A percentile compares a stretch with the other conserved stretches of the same genome.
Conservation (phyloP, 345 rosid species). For the Erodium maritimum region DNA sequence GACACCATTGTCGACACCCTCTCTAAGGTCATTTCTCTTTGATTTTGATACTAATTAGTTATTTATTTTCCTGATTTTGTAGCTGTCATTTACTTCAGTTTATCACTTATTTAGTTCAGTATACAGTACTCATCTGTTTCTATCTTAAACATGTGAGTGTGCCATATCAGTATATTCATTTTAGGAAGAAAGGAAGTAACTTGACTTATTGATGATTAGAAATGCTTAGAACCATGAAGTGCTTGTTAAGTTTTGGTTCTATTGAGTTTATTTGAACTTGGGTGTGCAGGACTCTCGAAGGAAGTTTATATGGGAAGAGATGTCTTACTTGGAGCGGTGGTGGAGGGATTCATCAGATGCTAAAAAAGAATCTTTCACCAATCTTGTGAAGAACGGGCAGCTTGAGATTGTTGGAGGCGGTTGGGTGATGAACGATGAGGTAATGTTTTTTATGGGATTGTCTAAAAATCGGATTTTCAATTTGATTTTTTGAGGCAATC, state of each 20-base stretch:
- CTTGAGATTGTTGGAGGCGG: constrained; percentile 98
- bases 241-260: constrained; percentile 1
- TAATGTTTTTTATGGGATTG: constrained; percentile 10
- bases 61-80: not conserved
- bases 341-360: constrained; percentile 81
- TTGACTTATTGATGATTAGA: not conserved
- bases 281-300: constrained; percentile 58
- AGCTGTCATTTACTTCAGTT: not conserved
- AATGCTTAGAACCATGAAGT: not conserved
- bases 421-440: constrained; percentile 99
- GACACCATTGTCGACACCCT: constrained; percentile 78
- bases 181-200: not conserved
- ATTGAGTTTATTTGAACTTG: constrained; percentile 12
- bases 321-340: constrained; percentile 97
- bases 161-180: not conserved
- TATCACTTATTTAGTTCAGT: too few species aligned
- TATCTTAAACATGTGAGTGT: too few species aligned
- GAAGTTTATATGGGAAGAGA: constrained; percentile 99
- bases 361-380: constrained; percentile 52
- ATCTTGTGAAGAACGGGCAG: constrained; percentile 81
- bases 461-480: not conserved
- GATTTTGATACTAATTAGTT: not conserved
- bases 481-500: not conserved
- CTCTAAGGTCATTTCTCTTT: constrained; percentile 42
- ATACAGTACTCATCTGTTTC: too few species aligned